Evolutionary conservation across 768 basidiomycete genomes (phyloP).

Genomic region (Coprinopsis sp.): DNA sequence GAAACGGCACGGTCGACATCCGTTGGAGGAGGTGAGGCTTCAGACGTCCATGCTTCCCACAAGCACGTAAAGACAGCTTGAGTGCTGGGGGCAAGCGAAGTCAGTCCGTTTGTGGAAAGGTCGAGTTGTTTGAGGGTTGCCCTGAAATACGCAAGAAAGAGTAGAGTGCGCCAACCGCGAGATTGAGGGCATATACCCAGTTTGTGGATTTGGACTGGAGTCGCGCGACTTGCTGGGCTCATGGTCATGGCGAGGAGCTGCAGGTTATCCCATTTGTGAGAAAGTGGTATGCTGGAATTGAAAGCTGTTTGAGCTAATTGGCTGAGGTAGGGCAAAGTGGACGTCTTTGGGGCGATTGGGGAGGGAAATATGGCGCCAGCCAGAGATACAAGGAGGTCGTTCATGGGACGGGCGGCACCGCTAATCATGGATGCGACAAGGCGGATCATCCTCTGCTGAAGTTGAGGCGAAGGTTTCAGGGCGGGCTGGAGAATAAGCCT

Average conservation of each 20-base stretch:
- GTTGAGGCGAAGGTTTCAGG: constrained; percentile 26
- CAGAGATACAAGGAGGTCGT: too few relatives aligned
- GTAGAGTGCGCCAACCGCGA: not conserved
- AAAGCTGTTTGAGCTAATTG: not conserved
- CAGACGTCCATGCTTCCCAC: constrained; percentile 2
- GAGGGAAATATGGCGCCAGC: too few relatives aligned
- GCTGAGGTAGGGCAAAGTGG: not conserved
- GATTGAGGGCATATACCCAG: not conserved
- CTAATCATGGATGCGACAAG: too few relatives aligned
- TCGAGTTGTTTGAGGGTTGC: not conserved
- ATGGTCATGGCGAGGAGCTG: constrained; percentile 27
- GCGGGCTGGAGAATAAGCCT: constrained; percentile 29
- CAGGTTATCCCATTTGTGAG: constrained; percentile 41
- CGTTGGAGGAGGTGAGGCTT: not conserved
- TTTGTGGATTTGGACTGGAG: not conserved
- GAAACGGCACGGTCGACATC: constrained; percentile 2
- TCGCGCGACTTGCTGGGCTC: not conserved
- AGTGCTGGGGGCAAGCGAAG: not conserved
- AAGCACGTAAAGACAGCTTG: not conserved
- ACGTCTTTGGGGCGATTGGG: too few relatives aligned
- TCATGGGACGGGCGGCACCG: too few relatives aligned
- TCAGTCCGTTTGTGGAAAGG: not conserved
- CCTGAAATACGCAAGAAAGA: not conserved
- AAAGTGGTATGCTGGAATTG: constrained; percentile 22
- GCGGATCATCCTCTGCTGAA: too few relatives aligned